Base-by-base conservation (phyloP, 805 yeast species). In the Yamadazyma scolyti region DNA sequence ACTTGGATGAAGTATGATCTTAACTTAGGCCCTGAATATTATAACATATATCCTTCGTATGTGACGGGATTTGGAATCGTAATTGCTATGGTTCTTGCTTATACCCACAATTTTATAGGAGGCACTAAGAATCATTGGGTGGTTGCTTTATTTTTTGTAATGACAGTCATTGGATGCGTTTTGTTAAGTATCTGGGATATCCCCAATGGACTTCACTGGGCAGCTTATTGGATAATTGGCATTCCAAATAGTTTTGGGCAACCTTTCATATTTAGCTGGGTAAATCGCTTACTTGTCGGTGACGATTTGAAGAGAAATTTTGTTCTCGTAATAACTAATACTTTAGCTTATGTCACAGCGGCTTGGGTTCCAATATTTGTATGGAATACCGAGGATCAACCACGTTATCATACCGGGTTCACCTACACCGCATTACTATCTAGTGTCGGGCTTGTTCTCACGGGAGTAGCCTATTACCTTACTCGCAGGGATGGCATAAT, bases 251-350 rank as follows among this genome's bases (percentile, higher is more conserved):
- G 69, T 2, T 65, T 65, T 66, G 79, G 77, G 1, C 79, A 71
- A 52, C 78, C 79, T 3, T 61, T 69, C 40, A 69, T 73, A 9
- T 75, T 66, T 37, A 57, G 77, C 1, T 75, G 80, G 81, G 65
- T 73, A 20, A 75, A 75, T 45, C 53, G 73, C 20, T 43, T 66
- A 15, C 46, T 75, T 10, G 56, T 58, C 15, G 47, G 56, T 5
- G 68, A 69, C 36, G 74, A 68, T 43, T 46, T 58, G 62, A 54
- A 59, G 49, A 44, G 61, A 51, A 44, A 50, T 33, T 61, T 61
- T 30, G 50, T 60, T 6, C 56, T 61, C 11, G 65, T 63, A 4
- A 37, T 46, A 19, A 63, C 68, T 7, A 63, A 63, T 33, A 52
- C 56, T 5, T 44, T 58, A 37, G 66, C 67, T 2, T 63, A 61